Evolutionary conservation across 2,329 filamentous ascomycete genomes (phyloP), one percentile per base, ranked within the genome.

Genomic region (Herpotrichia juniperi): DNA sequence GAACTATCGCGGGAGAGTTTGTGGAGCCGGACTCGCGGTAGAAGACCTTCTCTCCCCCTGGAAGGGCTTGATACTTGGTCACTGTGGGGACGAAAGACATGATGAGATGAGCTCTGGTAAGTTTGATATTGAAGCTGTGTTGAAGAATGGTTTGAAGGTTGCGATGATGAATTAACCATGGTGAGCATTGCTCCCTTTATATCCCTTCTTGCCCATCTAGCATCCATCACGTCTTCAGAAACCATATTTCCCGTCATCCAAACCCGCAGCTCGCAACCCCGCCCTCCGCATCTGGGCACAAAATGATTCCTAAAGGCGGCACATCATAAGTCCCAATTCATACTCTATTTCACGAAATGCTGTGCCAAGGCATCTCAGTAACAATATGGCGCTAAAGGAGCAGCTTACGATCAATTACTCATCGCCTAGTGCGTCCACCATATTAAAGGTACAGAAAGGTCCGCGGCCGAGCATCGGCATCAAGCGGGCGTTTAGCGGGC

Each of bases 1-100:
- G 72, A 42, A 81, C 71, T 14, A 81, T 61, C 1, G 71, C 73
- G 11, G 77, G 76, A 2, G 63, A 63, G 31, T 60, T 49, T 2
- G 56, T 12, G 9, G 65, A 50, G 12, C 73, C 74, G 12, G 72
- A 65, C 56, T 73, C 66, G 12, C 74, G 70, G 48, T 75, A 77
- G 65, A 76, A 78, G 49, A 78, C 56, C 6, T 63, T 66, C 42
- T 64, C 62, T n/a, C 63, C 62, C 7, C 46, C 51, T 10, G 53
- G 54, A 25, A 64, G 57, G 37, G 56, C 51, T 19, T 62, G 56
- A 40, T 57, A 59, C 43, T 56, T 53, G 28, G 57, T 58, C 2
- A 57, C 17, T 19, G 59, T 58, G 24, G 47, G 57, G 31, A 57
- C 45, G 46, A 59, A 56, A 11, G 53, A 53, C 61, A 64, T 64